These are phyloP conservation scores for Podospora conica DNA, from an alignment of 495 filamentous ascomycete species.

Conservation along the genomic window DNA sequence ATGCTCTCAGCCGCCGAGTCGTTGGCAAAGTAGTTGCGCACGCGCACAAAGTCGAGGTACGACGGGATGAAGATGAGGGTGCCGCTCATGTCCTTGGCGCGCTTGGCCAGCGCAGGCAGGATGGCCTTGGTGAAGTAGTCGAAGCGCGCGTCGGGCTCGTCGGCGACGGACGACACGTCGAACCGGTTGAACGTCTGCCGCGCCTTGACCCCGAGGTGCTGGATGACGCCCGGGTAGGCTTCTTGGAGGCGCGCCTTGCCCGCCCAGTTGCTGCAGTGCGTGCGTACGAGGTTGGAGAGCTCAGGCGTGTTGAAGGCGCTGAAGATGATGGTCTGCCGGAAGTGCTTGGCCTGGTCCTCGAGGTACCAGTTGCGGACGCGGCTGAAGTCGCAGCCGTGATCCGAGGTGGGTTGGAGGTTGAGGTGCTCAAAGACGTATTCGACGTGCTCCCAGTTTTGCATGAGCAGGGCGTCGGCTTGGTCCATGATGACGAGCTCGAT, in stretches of 20 bases:
- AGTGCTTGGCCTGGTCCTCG: slow-evolving; percentile 69
- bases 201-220: slow-evolving; percentile 57
- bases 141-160: slow-evolving; percentile 87
- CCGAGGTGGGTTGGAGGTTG: slow-evolving; percentile 81
- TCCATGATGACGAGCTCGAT: slow-evolving; percentile 87
- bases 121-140: slow-evolving; percentile 78
- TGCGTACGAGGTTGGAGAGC: slow-evolving; percentile 69
- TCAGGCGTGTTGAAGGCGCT: slow-evolving; percentile 83
- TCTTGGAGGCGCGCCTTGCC: slow-evolving; percentile 69
- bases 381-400: slow-evolving; percentile 90
- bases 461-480: slow-evolving; percentile 86
- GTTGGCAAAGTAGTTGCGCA: slow-evolving; percentile 86
- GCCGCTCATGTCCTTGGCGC: slow-evolving; percentile 49
- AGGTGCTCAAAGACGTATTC: slow-evolving; percentile 86
- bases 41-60: slow-evolving; percentile 87
- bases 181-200: slow-evolving; percentile 91
- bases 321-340: slow-evolving; percentile 78
- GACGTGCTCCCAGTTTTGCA: slow-evolving; percentile 98
- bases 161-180: slow-evolving; percentile 56
- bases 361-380: slow-evolving; percentile 89
- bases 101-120: slow-evolving; percentile 61
- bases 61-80: slow-evolving; percentile 83
- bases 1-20: slow-evolving; percentile 58
- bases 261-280: slow-evolving; percentile 69
- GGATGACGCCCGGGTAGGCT: slow-evolving; percentile 60